These are phyloP conservation scores for Carallia pectinifolia DNA, from an alignment of 345 rosid genomes.

Conservation along the genomic window DNA sequence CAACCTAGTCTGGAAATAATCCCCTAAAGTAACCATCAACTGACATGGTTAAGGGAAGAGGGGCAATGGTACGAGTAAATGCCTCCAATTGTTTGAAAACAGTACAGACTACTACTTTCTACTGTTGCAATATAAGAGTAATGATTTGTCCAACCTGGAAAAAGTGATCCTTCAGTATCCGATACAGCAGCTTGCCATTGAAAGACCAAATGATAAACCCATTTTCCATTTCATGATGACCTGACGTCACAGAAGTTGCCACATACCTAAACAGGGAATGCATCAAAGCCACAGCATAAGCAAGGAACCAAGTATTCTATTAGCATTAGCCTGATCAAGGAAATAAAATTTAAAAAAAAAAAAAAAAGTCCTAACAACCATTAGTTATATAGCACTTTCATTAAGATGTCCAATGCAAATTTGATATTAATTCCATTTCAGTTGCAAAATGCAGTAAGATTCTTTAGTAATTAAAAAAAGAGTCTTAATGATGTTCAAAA, in stretches of 20 bases:
- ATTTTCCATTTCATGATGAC: slow-evolving; percentile 89
- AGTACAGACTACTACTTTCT: not conserved
- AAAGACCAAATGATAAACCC: slow-evolving; percentile 96
- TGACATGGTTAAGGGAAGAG: no score
- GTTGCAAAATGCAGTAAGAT: no score
- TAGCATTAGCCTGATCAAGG: no score
- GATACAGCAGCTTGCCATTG: slow-evolving; percentile 75
- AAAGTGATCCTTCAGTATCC: slow-evolving; percentile 86
- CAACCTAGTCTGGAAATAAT: no score
- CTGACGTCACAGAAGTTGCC: slow-evolving; percentile 85
- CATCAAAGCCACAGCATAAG: slow-evolving; percentile 1
- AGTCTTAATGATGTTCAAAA: no score
- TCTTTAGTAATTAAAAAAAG: no score
- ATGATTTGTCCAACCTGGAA: slow-evolving; percentile 58
- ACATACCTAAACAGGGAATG: slow-evolving; percentile 55
- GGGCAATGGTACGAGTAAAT: no score
- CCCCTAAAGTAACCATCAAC: no score
- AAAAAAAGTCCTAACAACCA: not conserved
- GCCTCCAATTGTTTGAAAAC: not conserved
- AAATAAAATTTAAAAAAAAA: not conserved
- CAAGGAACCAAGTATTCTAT: not conserved
- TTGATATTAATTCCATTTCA: no score
- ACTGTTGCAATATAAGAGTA: not conserved
- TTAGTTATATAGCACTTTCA: not conserved
- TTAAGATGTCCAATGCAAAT: not conserved